These are phyloP conservation scores for Beauveria brongniartii DNA, from an alignment of 2,329 filamentous ascomycete species.

Conservation along the genomic window DNA sequence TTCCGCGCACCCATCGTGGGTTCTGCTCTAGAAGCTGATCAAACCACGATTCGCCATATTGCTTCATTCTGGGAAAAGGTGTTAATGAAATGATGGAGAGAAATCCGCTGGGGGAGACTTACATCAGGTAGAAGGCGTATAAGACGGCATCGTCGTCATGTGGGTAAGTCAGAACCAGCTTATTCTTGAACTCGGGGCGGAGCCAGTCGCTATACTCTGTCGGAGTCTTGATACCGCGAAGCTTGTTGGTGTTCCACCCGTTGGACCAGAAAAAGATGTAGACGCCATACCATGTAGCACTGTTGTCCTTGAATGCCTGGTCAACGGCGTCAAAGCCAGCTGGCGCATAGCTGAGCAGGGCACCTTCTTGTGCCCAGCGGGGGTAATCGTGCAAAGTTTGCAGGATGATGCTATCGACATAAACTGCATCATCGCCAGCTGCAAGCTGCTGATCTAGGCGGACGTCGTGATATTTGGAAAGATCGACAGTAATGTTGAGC, in stretches of 20 bases:
- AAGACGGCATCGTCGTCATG: conserved; percentile 51
- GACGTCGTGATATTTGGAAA: conserved; percentile 47
- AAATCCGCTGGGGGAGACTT: conserved; percentile 15
- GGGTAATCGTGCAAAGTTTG: conserved; percentile 45
- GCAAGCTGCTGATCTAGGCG: conserved; percentile 38
- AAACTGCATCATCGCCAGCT: conserved; percentile 17
- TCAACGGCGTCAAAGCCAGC: conserved; percentile 35
- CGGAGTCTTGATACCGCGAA: conserved; percentile 24
- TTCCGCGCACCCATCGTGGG: conserved; percentile 45
- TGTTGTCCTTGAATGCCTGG: conserved; percentile 33
- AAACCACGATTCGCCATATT: conserved; percentile 39
- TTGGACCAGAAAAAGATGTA: conserved; percentile 30
- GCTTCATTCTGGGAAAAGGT: conserved; percentile 21
- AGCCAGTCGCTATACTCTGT: conserved; percentile 35
- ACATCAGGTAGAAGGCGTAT: conserved; percentile 42
- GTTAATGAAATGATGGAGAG: not conserved
- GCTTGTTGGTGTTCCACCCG: conserved; percentile 28
- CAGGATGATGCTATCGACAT: conserved; percentile 38
- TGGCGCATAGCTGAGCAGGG: conserved; percentile 41
- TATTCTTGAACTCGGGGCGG: conserved; percentile 43
- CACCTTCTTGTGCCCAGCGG: conserved; percentile 40
- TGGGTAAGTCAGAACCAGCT: conserved; percentile 46
- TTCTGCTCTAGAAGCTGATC: conserved; percentile 39
- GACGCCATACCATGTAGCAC: conserved; percentile 33
- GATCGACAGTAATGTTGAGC: conserved; percentile 46